phyloP scores from a whole-genome alignment of 169 alveolate genomes.

The Plasmodium ovale region DNA sequence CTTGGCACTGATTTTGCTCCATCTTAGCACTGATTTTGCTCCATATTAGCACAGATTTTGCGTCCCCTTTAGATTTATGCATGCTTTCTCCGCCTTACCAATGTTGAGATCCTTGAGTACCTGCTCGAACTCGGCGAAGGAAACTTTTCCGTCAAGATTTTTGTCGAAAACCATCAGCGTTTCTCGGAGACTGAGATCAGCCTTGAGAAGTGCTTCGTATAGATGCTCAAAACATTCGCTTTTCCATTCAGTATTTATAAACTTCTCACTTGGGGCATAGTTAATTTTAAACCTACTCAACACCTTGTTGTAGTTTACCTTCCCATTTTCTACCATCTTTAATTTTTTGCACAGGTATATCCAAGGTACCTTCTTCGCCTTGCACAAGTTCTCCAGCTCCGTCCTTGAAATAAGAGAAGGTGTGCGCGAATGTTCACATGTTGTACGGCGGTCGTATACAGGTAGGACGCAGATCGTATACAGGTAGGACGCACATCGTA shows the following conservation, averaged over 20 bases:
- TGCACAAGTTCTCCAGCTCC: slow-evolving; percentile 38
- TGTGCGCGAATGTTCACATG: too few species aligned
- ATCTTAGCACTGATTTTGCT: too few species aligned
- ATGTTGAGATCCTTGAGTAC: slow-evolving; percentile 84
- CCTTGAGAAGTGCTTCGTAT: slow-evolving; percentile 87
- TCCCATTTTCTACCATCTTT: slow-evolving; percentile 78
- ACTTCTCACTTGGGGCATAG: slow-evolving; percentile 35
- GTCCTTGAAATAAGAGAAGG: slow-evolving; percentile 10
- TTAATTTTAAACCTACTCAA: slow-evolving; percentile 77
- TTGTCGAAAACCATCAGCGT: slow-evolving; percentile 88
- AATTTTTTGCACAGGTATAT: slow-evolving; percentile 77
- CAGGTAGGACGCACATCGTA: too few species aligned
- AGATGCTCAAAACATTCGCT: slow-evolving; percentile 69
- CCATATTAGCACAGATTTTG: too few species aligned
- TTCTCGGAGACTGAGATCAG: slow-evolving; percentile 87
- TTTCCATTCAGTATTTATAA: slow-evolving; percentile 44
- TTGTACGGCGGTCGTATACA: not conserved
- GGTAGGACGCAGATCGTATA: too few species aligned
- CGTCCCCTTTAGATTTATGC: too few species aligned
- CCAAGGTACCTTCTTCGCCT: slow-evolving; percentile 78
- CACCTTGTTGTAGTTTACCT: slow-evolving; percentile 83
- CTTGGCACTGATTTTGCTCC: too few species aligned
- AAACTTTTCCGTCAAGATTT: slow-evolving; percentile 88
- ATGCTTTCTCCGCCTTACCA: slow-evolving; percentile 38
- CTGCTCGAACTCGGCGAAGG: slow-evolving; percentile 88